Evolutionary conservation across 2,329 filamentous ascomycete genomes (phyloP).

Genomic region (Aureobasidium musti): DNA sequence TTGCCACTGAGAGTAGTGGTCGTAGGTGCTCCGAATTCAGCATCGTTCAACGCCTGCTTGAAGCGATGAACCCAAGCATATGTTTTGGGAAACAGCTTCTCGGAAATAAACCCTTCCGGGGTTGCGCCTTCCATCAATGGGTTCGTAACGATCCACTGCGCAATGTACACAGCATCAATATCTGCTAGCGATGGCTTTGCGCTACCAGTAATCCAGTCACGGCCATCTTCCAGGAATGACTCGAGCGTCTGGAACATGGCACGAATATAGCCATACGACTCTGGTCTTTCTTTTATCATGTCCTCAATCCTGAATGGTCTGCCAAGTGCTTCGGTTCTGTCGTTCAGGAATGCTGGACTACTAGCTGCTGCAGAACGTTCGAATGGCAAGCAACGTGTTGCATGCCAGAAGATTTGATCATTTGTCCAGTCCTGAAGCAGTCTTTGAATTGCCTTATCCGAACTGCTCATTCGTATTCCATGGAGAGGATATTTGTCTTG

Average conservation of each 20-base stretch:
- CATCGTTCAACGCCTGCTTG: conserved; percentile 49
- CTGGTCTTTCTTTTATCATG: conserved; percentile 52
- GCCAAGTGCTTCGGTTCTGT: conserved; percentile 54
- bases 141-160: not conserved
- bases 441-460: conserved; percentile 51
- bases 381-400: conserved; percentile 57
- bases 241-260: conserved; percentile 62
- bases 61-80: conserved; percentile 70
- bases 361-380: conserved; percentile 55
- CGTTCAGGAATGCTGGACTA: conserved; percentile 61
- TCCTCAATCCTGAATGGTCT: conserved; percentile 45
- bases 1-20: conserved; percentile 54
- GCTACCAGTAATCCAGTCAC: conserved; percentile 63
- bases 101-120: conserved; percentile 55
- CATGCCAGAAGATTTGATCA: conserved; percentile 60
- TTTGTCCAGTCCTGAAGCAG: conserved; percentile 60
- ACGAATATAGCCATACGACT: conserved; percentile 59
- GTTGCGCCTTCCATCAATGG: conserved; percentile 45
- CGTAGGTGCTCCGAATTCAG: conserved; percentile 46
- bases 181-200: conserved; percentile 61
- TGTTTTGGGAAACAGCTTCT: conserved; percentile 58
- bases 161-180: conserved; percentile 53
- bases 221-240: conserved; percentile 63
- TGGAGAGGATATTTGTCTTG: conserved; percentile 48
- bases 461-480: conserved; percentile 41